Base-by-base conservation (phyloP, 2,329 filamentous ascomycete species). In the Colletotrichum kahawae region DNA sequence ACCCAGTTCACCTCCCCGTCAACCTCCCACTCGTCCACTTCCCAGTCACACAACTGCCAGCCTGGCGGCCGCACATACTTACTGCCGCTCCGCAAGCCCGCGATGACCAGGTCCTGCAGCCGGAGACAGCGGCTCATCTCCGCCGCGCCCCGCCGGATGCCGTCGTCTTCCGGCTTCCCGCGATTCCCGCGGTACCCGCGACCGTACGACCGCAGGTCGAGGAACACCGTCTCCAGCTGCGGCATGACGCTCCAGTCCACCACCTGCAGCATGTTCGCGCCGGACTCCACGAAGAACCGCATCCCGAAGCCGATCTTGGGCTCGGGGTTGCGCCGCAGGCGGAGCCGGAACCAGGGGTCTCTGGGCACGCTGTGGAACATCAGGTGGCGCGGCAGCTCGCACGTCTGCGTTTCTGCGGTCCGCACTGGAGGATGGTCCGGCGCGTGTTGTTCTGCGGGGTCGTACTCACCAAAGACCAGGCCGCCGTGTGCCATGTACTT, bases 1-100 rank as follows among this genome's bases (percentile, higher is more conserved):
- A 74, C 65, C 74, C 76, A 76, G 27, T 76, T 76, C n/a, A 76
- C 27, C 27, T 21, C 43, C 43, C 62, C 64, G 7, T 64, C 69
- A 7, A 43, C 48, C 51, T 76, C 43, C 18, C 36, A 27, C 7
- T 74, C 74, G 13, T 70, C 74, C 13, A 18, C 48, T 36, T 70
- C 64, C 70, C 63, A 67, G 12, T 56, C 70, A n/a, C 56, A 57
- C 5, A 12, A 2, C 38, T 33, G 14, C 48, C 62, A 63, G 10
- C 72, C 60, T 8, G 31, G 43, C 7, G 51, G 14, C 24, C 60
- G 36, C 18, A 9, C 27, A 34, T 67, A 65, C 18, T 48, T 14
- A 2, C 29, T n/a, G 6, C 67, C 60, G 21, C 64, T 62, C 24
- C 70, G 65, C 38, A 77, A 5, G 2, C 74, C 76, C 14, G 74